Evolutionary conservation across 805 yeast species (phyloP), one percentile per base, ranked within the genome.

Genomic region (Ogataea nonfermentans): DNA sequence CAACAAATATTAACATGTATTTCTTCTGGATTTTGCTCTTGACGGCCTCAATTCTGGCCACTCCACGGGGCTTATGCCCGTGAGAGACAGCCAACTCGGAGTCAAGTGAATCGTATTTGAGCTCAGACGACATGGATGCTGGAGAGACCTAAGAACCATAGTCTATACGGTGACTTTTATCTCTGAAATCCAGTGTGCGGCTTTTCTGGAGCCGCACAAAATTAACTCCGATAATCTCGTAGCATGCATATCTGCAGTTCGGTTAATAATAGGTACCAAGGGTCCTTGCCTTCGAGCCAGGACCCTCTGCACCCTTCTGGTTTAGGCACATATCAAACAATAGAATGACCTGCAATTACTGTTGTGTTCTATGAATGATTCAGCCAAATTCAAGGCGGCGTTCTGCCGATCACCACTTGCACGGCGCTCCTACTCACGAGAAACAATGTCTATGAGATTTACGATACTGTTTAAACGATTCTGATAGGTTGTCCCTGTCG

Each of bases 1-100:
- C 72, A 49, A 44, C 67, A 34, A 29, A 52, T 9, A 37, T 11
- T 4, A 24, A 4, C 24, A 24, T 9, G 17, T 24, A 23, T n/a
- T 29, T 36, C 9, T 25, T 31, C 14, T 17, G 16, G 22, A 37
- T 17, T 4, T 25, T 19, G 6, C 20, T 11, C 12, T 30, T 37
- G n/a, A 37, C 36, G 9, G 26, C 32, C 24, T 37, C 41, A 12
- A 37, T 37, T 26, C 32, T 37, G 7, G 26, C 29, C 12, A 31
- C 26, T 10, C 41, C 41, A 10, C 26, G 16, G n/a, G 35, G 13
- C 37, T 48, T 9, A 43, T 53, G 6, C 33, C 46, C 27, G 45
- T 44, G 30, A 36, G 26, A 24, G 15, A 7, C 27, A 13, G 17
- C 12, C 8, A 22, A n/a, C 14, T 29, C 16, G 4, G 24, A 27